phyloP scores from a whole-genome alignment of 805 yeast species.

The Myxozyma geophila region DNA sequence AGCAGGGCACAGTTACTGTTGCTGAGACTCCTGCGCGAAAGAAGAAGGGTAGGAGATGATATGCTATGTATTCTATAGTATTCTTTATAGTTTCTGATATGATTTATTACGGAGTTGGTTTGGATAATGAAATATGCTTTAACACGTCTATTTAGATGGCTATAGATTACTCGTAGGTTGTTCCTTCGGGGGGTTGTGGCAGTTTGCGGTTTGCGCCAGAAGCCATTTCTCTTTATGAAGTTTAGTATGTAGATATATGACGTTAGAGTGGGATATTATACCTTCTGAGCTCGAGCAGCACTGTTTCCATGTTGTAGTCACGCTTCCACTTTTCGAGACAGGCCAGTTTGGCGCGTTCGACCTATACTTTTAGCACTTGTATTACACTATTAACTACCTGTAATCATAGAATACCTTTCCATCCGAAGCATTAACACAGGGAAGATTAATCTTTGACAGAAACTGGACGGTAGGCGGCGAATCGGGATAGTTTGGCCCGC shows the following conservation, averaged over 20 bases:
- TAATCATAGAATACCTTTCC: conserved; percentile 52
- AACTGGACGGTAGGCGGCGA: conserved; percentile 83
- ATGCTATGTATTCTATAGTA: neutral
- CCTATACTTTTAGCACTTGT: conserved; percentile 37
- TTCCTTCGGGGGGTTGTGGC: conserved; percentile 90
- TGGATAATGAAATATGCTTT: neutral
- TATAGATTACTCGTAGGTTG: conserved; percentile 53
- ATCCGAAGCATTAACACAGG: conserved; percentile 74
- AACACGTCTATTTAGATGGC: neutral
- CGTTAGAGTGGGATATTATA: conserved; percentile 1
- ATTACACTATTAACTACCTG: neutral
- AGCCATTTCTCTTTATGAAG: conserved; percentile 69
- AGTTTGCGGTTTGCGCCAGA: conserved; percentile 77
- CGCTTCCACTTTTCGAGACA: conserved; percentile 85
- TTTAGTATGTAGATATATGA: neutral
- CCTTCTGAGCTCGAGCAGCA: conserved; percentile 83
- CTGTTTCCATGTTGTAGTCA: conserved; percentile 90
- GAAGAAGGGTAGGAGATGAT: conserved; percentile 18
- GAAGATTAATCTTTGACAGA: conserved; percentile 82
- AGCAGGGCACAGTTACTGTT: conserved; percentile 68
- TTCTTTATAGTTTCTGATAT: neutral
- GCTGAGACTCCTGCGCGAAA: conserved; percentile 24
- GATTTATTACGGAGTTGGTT: neutral
- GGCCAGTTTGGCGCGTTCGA: conserved; percentile 60
- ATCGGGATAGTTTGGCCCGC: conserved; percentile 87